Evolutionary conservation across 345 rosid genomes (phyloP).

Genomic region (Carallia pectinifolia): DNA sequence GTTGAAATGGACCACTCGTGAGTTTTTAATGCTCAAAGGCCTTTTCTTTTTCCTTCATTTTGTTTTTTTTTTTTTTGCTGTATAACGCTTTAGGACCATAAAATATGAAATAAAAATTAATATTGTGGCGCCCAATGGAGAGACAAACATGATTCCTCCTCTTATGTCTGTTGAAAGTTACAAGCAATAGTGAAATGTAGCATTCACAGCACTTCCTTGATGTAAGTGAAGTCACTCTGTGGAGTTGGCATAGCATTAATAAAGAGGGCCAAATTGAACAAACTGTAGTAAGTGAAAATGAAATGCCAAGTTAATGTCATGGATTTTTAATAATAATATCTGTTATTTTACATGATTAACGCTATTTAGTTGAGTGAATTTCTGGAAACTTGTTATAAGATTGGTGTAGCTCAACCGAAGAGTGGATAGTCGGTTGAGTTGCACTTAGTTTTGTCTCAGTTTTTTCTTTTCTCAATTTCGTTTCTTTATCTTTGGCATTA

Average conservation of each 20-base stretch:
- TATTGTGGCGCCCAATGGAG: neutral
- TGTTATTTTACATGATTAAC: neutral
- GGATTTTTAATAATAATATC: neutral
- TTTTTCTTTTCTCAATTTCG: too few species aligned
- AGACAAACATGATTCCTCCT: neutral
- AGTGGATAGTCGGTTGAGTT: too few species aligned
- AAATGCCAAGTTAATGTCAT: too few species aligned
- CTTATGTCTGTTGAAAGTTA: neutral
- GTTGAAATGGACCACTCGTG: neutral
- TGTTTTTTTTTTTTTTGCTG: too few species aligned
- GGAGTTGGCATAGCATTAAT: too few species aligned
- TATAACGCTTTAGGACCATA: neutral
- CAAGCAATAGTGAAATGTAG: neutral
- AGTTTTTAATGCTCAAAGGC: too few species aligned
- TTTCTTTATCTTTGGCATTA: too few species aligned
- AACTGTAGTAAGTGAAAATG: neutral
- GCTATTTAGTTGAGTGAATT: neutral
- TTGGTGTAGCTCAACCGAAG: too few species aligned
- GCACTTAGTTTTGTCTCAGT: too few species aligned
- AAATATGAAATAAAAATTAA: neutral
- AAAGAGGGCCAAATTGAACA: too few species aligned
- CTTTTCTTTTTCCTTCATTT: too few species aligned
- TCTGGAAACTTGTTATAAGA: too few species aligned
- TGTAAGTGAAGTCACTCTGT: constrained; percentile 12
- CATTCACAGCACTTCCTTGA: constrained; percentile 7